Evolutionary conservation across 345 rosid genomes (phyloP), one percentile per base, ranked within the genome.

Genomic region (Eucalyptus sp.): DNA sequence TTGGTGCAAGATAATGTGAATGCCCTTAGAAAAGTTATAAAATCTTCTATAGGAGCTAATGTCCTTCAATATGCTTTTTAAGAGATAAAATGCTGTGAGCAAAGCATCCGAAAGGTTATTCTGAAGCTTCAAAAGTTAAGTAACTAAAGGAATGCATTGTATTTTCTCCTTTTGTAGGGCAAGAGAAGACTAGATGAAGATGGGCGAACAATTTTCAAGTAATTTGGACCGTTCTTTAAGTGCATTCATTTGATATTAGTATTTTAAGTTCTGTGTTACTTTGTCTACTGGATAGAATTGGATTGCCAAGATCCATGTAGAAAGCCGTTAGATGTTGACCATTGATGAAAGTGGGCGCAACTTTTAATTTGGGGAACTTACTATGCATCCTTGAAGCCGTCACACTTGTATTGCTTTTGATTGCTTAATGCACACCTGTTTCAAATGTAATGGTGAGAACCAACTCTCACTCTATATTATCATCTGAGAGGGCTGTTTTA

Each of bases 101-200:
- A 50, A 24, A 49, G 62, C 83, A 41, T 25, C 27, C 46, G 89
- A 50, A 71, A 37, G 49, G 22, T 79, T 71, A 22, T 52, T 79
- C 25, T 79, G 37, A 25, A 76, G 22, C 29, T 20, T 76, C 83
- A 76, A 76, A 76, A 20, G 48, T 43, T 18, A 71, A 37, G 41
- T 20, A 41, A 41, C 83, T 76, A 91, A 90, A 92, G 91, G 86
- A 91, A 90, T 86, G 68, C 80, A 86, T 56, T 89, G 31, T 87
- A 88, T 92, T 92, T 91, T 90, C 91, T 92, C 92, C 90, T 95
- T 95, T 95, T 96, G 98, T 96, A 94, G 98, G 98, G 92, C 92
- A 92, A 92, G 94, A 92, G 94, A 93, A 93, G 96, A 96, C 98
- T 97, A 95, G 98, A 96, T 95, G 98, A 97, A 93, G 98, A 91